Percentiles rank a stretch among this genome's conserved stretches.
phyloP scores from a whole-genome alignment of 805 yeast genomes.

The Yamadazyma tumulicola region DNA sequence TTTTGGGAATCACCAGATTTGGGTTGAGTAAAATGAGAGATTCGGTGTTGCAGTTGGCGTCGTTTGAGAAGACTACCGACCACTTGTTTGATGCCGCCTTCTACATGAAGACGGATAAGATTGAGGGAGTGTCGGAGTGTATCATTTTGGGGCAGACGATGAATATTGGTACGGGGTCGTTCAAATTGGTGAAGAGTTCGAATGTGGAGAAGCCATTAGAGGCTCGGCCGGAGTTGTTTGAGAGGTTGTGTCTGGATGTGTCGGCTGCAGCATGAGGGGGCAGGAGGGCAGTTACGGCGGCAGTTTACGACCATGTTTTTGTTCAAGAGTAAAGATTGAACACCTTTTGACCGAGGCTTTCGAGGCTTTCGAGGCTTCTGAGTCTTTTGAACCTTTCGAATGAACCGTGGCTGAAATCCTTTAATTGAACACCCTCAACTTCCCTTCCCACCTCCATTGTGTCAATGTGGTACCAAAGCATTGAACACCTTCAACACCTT shows the following conservation, averaged over 20 bases:
- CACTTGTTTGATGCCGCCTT: conserved; percentile 98
- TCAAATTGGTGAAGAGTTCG: conserved; percentile 71
- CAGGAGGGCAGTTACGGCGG: no score
- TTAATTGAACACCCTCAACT: no score
- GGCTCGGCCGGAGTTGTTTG: conserved; percentile 3
- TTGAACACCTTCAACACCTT: no score
- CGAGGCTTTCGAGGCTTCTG: no score
- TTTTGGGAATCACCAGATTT: conserved; percentile 94
- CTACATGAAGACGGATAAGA: conserved; percentile 91
- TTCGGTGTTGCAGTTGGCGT: conserved; percentile 92
- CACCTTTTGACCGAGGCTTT: no score
- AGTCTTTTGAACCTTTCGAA: no score
- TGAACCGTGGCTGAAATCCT: no score
- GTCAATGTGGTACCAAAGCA: no score
- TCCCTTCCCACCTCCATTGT: no score
- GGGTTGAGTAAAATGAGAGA: conserved; percentile 99
- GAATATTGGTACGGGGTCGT: conserved; percentile 97
- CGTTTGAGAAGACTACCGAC: conserved; percentile 97
- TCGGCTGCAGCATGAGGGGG: conserved; percentile 1
- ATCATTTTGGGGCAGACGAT: conserved; percentile 96
- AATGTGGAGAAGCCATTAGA: conserved; percentile 19
- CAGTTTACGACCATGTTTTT: no score
- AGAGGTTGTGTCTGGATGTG: conserved; percentile 2
- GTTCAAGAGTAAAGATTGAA: no score
- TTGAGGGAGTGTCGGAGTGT: conserved; percentile 98